A percentile compares a stretch with the other conserved stretches of the same genome.
phyloP scores from a whole-genome alignment of 768 basidiomycete species.

The Royoungia palumana region DNA sequence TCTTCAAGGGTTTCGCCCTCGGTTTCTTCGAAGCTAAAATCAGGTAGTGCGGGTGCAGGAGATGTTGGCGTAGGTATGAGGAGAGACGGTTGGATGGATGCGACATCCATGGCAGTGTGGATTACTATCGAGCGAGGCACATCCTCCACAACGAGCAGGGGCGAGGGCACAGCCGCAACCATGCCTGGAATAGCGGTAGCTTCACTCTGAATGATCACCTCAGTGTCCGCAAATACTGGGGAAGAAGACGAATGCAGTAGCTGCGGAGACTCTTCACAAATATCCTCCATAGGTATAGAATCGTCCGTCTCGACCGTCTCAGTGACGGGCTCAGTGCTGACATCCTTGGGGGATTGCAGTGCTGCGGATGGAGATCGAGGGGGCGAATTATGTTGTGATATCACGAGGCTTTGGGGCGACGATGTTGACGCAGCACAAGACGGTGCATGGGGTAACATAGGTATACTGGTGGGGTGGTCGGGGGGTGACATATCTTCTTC shows the following conservation, averaged over 20 bases:
- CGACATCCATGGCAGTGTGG: constrained; percentile 28
- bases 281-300: constrained; percentile 18
- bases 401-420: constrained; percentile 13
- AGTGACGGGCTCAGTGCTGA: constrained; percentile 3
- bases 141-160: constrained; percentile 2
- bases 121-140: constrained; percentile 18
- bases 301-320: constrained; percentile 14
- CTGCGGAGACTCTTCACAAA: constrained; percentile 23
- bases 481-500: constrained; percentile 8
- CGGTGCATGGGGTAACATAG: constrained; percentile 15
- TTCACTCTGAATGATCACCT: not conserved
- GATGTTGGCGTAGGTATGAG: constrained; percentile 38
- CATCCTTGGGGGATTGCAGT: constrained; percentile 7
- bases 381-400: constrained; percentile 19
- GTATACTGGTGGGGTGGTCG: not conserved
- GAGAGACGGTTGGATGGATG: constrained; percentile 25
- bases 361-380: constrained; percentile 9
- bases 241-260: constrained; percentile 25
- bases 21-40: constrained; percentile 33
- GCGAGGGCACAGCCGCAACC: not conserved
- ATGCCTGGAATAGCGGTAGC: not conserved
- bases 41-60: constrained; percentile 28
- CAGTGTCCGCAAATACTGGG: constrained; percentile 1
- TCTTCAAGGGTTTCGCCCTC: constrained; percentile 25
- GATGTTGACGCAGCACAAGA: constrained; percentile 13